phyloP scores from a whole-genome alignment of 2,329 filamentous ascomycete genomes.

The Ceratocystis diversiconidia region DNA sequence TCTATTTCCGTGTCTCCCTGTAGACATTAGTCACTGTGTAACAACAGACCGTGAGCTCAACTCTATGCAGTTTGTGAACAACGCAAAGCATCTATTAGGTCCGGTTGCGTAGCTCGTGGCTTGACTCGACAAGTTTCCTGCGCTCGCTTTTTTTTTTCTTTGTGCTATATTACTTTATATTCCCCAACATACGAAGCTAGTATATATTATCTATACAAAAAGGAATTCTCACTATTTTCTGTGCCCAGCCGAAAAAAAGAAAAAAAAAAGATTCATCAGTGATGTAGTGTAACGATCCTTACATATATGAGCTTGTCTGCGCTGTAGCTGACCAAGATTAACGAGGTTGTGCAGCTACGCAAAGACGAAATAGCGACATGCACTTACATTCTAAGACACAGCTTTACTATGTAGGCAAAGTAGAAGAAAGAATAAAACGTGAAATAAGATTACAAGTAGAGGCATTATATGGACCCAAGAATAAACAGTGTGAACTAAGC shows the following conservation, averaged over 20 bases:
- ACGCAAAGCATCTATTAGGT: no score
- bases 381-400: not conserved
- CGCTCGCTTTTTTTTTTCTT: not conserved
- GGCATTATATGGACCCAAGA: not conserved
- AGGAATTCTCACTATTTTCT: no score
- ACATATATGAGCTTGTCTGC: no score
- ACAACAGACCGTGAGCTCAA: no score
- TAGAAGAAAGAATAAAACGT: not conserved
- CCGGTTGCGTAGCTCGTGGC: no score
- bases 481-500: not conserved
- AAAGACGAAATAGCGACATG: not conserved
- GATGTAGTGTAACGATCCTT: no score
- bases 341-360: no score
- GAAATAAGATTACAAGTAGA: not conserved
- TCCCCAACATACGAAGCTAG: no score
- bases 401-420: not conserved
- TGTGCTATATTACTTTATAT: not conserved
- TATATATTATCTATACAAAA: not conserved
- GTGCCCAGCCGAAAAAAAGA: not conserved
- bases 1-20: not conserved
- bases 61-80: no score
- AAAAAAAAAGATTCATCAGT: no score
- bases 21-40: not conserved
- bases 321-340: no score
- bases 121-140: no score